A percentile compares a stretch with the other conserved stretches of the same genome.
phyloP scores from a whole-genome alignment of 345 rosid species.

The Citrus glauca region DNA sequence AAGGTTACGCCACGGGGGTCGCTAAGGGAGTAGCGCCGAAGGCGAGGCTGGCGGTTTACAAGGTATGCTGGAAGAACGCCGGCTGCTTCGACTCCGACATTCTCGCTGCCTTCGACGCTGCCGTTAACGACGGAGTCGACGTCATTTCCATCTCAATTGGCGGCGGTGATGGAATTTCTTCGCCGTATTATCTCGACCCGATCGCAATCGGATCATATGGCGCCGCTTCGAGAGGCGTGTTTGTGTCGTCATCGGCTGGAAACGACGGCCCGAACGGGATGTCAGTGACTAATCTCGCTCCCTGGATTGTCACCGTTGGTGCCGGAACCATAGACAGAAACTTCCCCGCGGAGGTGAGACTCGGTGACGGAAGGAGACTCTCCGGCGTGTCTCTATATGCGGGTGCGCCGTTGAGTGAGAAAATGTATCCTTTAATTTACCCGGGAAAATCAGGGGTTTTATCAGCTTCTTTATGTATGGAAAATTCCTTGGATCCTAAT shows the following conservation, averaged over 20 bases:
- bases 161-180: constrained; percentile 65
- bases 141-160: constrained; percentile 79
- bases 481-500: constrained; percentile 60
- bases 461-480: constrained; percentile 71
- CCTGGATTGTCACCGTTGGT: constrained; percentile 73
- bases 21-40: constrained; percentile 92
- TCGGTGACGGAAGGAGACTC: constrained; percentile 56
- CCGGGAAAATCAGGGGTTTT: constrained; percentile 62
- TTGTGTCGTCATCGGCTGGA: constrained; percentile 58
- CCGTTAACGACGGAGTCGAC: constrained; percentile 66
- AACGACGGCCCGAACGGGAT: constrained; percentile 76
- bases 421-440: constrained; percentile 68
- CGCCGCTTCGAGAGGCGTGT: constrained; percentile 46
- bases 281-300: constrained; percentile 75
- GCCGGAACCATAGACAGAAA: constrained; percentile 76
- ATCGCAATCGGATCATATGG: constrained; percentile 76
- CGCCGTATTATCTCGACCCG: constrained; percentile 81
- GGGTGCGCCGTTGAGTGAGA: constrained; percentile 43
- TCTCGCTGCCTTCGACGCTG: constrained; percentile 64
- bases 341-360: constrained; percentile 62
- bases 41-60: constrained; percentile 70
- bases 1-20: constrained; percentile 67
- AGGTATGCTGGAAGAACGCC: constrained; percentile 80
- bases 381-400: constrained; percentile 69
- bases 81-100: constrained; percentile 86